Conservation (phyloP, 2,329 filamentous ascomycete genomes). For the Botrytis galanthina region DNA sequence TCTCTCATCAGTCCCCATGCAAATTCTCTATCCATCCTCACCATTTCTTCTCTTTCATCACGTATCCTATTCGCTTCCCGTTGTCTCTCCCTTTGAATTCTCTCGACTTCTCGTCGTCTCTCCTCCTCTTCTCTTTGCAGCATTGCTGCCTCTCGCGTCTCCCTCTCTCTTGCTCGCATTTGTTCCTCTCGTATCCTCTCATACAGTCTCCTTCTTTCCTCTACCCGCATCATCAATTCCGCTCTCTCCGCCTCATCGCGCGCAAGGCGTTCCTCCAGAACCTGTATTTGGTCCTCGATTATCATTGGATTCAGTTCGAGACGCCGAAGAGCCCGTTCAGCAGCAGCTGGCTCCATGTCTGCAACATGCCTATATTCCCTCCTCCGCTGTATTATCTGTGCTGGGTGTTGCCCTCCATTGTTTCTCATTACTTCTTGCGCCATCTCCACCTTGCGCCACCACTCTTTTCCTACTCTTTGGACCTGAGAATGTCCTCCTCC, state of each 20-base stretch:
- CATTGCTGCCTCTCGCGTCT: neutral
- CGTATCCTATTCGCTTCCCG: neutral
- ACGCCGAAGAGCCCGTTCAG: neutral
- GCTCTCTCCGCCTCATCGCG: neutral
- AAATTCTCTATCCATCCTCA: neutral
- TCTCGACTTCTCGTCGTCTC: neutral
- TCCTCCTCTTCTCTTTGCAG: neutral
- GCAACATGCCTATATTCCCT: neutral
- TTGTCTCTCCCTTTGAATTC: neutral
- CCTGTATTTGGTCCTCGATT: neutral
- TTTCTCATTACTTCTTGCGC: neutral
- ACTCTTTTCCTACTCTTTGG: neutral
- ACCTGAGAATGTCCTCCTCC: neutral
- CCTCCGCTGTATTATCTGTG: neutral
- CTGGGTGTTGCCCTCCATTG: neutral
- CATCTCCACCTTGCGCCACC: neutral
- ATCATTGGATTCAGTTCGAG: neutral
- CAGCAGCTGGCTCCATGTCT: neutral
- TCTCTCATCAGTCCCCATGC: neutral
- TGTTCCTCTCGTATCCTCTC: neutral
- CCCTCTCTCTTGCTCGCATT: neutral
- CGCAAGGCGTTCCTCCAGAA: neutral
- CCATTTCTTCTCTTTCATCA: neutral
- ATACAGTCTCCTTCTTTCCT: too few relatives aligned
- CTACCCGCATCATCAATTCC: neutral